phyloP scores from a whole-genome alignment of 768 basidiomycete species.

The Rhodotorula taiwanensis region DNA sequence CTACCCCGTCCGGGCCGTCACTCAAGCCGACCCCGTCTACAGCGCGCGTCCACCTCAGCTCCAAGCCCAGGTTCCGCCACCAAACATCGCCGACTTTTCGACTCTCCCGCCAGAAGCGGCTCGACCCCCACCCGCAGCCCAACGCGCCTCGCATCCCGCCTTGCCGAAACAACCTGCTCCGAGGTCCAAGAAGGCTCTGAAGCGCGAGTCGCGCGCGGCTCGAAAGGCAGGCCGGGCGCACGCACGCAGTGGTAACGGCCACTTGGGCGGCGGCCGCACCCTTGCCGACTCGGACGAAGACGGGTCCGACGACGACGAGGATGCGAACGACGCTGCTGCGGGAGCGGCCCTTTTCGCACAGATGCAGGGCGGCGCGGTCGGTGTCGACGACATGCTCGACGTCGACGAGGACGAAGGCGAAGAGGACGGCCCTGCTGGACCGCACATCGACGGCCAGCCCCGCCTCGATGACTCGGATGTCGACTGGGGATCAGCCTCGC shows the following conservation, averaged over 20 bases:
- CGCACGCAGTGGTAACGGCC: conserved; percentile 21
- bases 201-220: conserved; percentile 12
- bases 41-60: neutral
- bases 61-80: neutral
- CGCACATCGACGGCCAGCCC: conserved; percentile 19
- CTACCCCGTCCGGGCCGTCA: conserved; percentile 5
- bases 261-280: neutral
- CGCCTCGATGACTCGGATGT: conserved; percentile 28
- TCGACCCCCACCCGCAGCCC: neutral
- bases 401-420: conserved; percentile 1
- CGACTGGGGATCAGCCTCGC: conserved; percentile 28
- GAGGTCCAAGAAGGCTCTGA: conserved; percentile 23
- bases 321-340: neutral
- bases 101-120: neutral
- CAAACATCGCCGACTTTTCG: neutral
- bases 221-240: conserved; percentile 25
- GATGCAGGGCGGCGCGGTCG: conserved; percentile 1
- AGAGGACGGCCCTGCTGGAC: neutral
- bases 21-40: conserved; percentile 22
- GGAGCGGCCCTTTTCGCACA: conserved; percentile 12
- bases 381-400: conserved; percentile 26
- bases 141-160: neutral
- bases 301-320: conserved; percentile 9
- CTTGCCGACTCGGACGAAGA: conserved; percentile 17
- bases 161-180: neutral